Conservation (phyloP, 1,284 basidiomycete species). For the Heimioporus retisporus region DNA sequence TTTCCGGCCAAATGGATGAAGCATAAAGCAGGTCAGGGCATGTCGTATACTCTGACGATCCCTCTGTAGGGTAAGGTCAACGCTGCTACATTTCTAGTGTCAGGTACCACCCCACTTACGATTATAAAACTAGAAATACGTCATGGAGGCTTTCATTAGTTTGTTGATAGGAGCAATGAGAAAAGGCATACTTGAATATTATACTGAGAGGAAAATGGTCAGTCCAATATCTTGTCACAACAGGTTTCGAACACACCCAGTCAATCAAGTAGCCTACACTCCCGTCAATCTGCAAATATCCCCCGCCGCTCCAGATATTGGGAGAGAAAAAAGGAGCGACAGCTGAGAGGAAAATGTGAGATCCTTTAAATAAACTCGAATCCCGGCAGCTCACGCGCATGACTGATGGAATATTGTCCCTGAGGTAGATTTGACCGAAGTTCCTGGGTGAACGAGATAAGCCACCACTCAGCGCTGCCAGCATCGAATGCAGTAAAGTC, state of each 20-base stretch:
- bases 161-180: not conserved
- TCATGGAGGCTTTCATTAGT: not conserved
- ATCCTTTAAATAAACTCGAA: too few relatives aligned
- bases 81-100: not conserved
- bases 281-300: slow-evolving; percentile 65
- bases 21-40: slow-evolving; percentile 3
- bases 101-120: slow-evolving; percentile 48
- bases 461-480: slow-evolving; percentile 52
- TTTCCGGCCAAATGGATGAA: slow-evolving; percentile 1
- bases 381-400: slow-evolving; percentile 41
- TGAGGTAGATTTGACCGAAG: slow-evolving; percentile 47
- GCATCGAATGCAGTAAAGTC: slow-evolving; percentile 58
- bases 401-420: slow-evolving; percentile 48
- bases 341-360: slow-evolving; percentile 16
- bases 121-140: slow-evolving; percentile 63
- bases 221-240: not conserved
- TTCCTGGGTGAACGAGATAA: slow-evolving; percentile 54
- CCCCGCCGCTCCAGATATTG: slow-evolving; percentile 49
- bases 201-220: slow-evolving; percentile 40
- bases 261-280: slow-evolving; percentile 67
- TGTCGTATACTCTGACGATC: slow-evolving; percentile 6
- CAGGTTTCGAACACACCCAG: slow-evolving; percentile 45
- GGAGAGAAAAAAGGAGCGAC: slow-evolving; percentile 43
- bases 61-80: slow-evolving; percentile 6
- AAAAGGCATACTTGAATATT: slow-evolving; percentile 51